Evolutionary conservation across 441 rosid genomes (phyloP).

Genomic region (Mallotus repandus): DNA sequence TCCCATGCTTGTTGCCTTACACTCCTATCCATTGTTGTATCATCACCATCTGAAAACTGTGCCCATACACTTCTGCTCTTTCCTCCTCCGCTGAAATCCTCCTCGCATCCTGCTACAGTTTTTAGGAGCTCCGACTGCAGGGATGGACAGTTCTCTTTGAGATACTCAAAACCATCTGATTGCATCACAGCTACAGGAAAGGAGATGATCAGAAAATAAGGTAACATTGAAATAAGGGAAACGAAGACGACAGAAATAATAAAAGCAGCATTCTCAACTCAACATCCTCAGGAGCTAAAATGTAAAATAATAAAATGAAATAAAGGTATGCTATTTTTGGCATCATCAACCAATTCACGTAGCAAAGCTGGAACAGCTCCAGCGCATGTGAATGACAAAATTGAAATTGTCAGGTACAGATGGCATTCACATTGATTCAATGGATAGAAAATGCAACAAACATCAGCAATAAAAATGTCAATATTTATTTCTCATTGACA

Average conservation of each 20-base stretch:
- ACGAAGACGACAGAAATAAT: slow-evolving; percentile 20
- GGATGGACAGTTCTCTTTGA: slow-evolving; percentile 44
- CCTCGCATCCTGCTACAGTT: slow-evolving; percentile 70
- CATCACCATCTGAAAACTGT: slow-evolving; percentile 82
- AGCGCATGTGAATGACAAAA: not conserved
- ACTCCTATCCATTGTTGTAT: slow-evolving; percentile 52
- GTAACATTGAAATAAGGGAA: not conserved
- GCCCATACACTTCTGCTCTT: slow-evolving; percentile 87
- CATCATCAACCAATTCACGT: not conserved
- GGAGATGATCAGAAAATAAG: not conserved
- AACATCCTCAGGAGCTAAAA: slow-evolving; percentile 31
- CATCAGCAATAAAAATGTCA: not conserved
- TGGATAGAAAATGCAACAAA: not conserved
- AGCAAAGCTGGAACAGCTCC: not conserved
- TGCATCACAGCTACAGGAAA: slow-evolving; percentile 59
- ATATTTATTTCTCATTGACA: not conserved
- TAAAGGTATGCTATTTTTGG: not conserved
- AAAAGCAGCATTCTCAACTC: slow-evolving; percentile 26
- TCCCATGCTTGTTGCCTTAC: slow-evolving; percentile 78
- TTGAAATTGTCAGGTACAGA: not conserved
- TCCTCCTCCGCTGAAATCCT: slow-evolving; percentile 58
- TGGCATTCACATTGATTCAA: not conserved
- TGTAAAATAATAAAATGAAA: slow-evolving; percentile 21
- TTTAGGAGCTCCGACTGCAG: slow-evolving; percentile 64
- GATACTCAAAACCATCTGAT: slow-evolving; percentile 58